A percentile compares a stretch with the other conserved stretches of the same genome.
Conservation (phyloP, 345 rosid genomes). For the Gossypium rotundifolium region DNA sequence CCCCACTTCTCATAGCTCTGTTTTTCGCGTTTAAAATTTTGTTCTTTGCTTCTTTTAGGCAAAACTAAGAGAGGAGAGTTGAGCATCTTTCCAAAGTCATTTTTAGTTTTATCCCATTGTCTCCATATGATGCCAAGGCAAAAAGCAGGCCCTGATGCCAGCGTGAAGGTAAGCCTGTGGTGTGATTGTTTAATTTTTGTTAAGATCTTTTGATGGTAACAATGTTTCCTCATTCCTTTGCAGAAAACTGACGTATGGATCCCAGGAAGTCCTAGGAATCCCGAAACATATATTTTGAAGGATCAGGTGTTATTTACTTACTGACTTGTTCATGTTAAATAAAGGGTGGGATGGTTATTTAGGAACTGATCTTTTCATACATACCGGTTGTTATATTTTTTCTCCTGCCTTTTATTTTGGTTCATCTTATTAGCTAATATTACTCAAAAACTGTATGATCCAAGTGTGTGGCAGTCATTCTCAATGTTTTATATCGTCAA, state of each 20-base stretch:
- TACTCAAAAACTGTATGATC: background rate
- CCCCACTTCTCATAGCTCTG: background rate
- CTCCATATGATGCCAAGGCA: conserved; percentile 95
- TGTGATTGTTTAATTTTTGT: background rate
- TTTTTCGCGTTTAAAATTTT: background rate
- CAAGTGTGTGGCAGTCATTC: background rate
- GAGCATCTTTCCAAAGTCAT: conserved; percentile 66
- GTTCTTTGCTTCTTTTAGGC: conserved; percentile 34
- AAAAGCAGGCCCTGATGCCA: conserved; percentile 42
- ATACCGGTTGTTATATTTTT: background rate
- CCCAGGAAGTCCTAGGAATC: conserved; percentile 71
- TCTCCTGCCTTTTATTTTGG: background rate
- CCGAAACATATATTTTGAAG: conserved; percentile 73
- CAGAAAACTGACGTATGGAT: conserved; percentile 69
- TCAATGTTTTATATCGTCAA: conserved; percentile 3
- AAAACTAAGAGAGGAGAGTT: conserved; percentile 93
- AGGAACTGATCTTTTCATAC: background rate
- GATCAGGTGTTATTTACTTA: conserved; percentile 61
- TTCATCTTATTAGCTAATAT: background rate
- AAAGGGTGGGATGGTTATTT: background rate
- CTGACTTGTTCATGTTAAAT: background rate
- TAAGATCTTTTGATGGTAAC: conserved; percentile 2
- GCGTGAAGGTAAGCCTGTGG: conserved; percentile 36
- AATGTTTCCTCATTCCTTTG: conserved; percentile 13
- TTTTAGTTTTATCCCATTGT: conserved; percentile 74